Evolutionary conservation across 2,329 filamentous ascomycete species (phyloP).

Genomic region (Acrodontium crateriforme): DNA sequence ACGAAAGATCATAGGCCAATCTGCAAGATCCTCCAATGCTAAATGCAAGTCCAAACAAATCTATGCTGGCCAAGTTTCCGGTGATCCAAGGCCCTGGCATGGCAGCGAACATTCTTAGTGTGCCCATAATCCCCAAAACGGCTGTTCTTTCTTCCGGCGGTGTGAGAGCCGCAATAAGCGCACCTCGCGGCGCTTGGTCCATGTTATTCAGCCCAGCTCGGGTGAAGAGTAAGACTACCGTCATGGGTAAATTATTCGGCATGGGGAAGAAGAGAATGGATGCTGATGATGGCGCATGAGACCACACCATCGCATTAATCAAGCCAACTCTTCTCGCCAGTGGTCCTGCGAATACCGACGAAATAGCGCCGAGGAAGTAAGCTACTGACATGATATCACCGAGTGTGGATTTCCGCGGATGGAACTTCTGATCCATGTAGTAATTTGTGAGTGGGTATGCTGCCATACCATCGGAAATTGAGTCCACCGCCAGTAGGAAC

Average conservation of each 20-base stretch:
- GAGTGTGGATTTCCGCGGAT: conserved; percentile 37
- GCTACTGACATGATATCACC: conserved; percentile 40
- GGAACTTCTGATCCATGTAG: conserved; percentile 43
- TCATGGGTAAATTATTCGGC: conserved; percentile 36
- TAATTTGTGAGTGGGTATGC: conserved; percentile 39
- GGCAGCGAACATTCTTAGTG: conserved; percentile 51
- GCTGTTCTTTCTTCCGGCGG: conserved; percentile 53
- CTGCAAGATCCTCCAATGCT: conserved; percentile 50
- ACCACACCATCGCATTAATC: conserved; percentile 52
- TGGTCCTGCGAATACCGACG: conserved; percentile 41
- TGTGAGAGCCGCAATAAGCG: conserved; percentile 54
- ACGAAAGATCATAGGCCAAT: conserved; percentile 30
- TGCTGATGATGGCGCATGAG: conserved; percentile 43
- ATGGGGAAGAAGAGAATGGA: conserved; percentile 48
- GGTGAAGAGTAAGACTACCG: conserved; percentile 47
- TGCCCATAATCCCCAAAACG: conserved; percentile 57
- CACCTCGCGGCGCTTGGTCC: conserved; percentile 56
- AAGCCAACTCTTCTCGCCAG: conserved; percentile 50
- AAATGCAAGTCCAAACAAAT: conserved; percentile 49
- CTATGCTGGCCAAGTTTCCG: conserved; percentile 44
- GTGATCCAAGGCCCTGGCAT: conserved; percentile 50
- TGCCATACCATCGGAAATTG: conserved; percentile 53
- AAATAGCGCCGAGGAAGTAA: conserved; percentile 28
- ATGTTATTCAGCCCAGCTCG: conserved; percentile 51
- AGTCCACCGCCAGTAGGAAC: conserved; percentile 54